These are phyloP conservation scores for Prototheca stagnorum DNA, from an alignment of 163 green algal genomes.

Conservation along the genomic window DNA sequence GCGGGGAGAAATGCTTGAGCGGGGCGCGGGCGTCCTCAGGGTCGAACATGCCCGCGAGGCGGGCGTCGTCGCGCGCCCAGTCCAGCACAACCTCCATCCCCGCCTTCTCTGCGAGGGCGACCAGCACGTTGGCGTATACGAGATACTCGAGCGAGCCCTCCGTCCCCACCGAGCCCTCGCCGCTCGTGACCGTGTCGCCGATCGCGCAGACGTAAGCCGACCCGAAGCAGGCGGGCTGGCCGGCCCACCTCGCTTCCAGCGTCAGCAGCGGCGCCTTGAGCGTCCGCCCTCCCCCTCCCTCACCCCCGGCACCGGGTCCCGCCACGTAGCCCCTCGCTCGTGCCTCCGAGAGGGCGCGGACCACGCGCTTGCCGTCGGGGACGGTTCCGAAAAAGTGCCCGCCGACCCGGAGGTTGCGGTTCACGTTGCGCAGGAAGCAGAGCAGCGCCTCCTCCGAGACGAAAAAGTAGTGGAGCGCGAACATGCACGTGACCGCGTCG, in stretches of 20 bases:
- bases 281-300: background rate
- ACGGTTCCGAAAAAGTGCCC: constrained; percentile 70
- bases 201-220: constrained; percentile 62
- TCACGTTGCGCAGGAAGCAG: constrained; percentile 48
- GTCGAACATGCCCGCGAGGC: constrained; percentile 19
- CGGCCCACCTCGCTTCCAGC: constrained; percentile 41
- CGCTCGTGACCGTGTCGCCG: constrained; percentile 71
- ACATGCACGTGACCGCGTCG: constrained; percentile 81
- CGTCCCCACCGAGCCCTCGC: constrained; percentile 17
- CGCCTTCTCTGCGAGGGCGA: constrained; percentile 26
- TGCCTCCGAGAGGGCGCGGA: constrained; percentile 8
- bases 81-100: constrained; percentile 43
- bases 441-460: constrained; percentile 39
- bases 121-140: constrained; percentile 46
- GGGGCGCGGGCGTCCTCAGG: constrained; percentile 11
- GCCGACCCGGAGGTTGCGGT: constrained; percentile 36
- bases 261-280: constrained; percentile 31
- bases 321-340: too few species aligned
- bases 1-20: constrained; percentile 44
- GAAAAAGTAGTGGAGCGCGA: constrained; percentile 93
- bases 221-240: constrained; percentile 43
- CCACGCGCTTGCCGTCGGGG: constrained; percentile 51
- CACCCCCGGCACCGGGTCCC: too few species aligned
- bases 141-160: constrained; percentile 60
- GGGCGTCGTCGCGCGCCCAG: constrained; percentile 22